Evolutionary conservation across 495 filamentous ascomycete genomes (phyloP).

Genomic region (Sphaerosporella brunnea): DNA sequence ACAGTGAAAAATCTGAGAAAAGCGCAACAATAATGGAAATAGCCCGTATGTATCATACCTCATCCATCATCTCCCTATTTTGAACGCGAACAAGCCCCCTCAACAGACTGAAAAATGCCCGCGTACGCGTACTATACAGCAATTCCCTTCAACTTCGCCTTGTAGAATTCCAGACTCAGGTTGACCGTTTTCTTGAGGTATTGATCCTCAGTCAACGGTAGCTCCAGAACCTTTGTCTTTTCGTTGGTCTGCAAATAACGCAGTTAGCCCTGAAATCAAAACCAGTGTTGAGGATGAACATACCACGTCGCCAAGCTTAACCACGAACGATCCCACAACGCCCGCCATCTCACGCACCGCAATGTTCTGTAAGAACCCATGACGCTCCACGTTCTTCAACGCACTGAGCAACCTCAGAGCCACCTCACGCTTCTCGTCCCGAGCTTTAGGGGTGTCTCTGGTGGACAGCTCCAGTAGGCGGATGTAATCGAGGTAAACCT

Average conservation of each 20-base stretch:
- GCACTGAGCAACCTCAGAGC: conserved; percentile 46
- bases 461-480: conserved; percentile 34
- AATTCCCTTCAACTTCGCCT: conserved; percentile 7
- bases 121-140: conserved; percentile 2
- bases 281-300: conserved; percentile 18
- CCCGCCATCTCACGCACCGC: conserved; percentile 62
- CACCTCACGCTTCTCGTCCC: conserved; percentile 38
- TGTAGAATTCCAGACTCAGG: conserved; percentile 51
- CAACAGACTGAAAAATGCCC: no score
- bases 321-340: conserved; percentile 41
- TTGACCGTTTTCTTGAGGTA: conserved; percentile 49
- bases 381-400: conserved; percentile 37
- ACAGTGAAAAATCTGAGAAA: no score
- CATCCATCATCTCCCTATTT: no score
- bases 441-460: conserved; percentile 14
- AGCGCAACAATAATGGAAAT: no score
- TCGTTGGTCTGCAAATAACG: conserved; percentile 30
- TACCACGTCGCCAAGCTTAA: conserved; percentile 43
- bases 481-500: conserved; percentile 68
- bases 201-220: conserved; percentile 56
- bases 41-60: no score
- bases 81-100: no score
- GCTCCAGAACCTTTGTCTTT: conserved; percentile 36
- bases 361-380: conserved; percentile 35
- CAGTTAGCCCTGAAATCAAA: background rate